phyloP scores from a whole-genome alignment of 2,329 filamentous ascomycete species.

The Thielaviopsis punctulata region DNA sequence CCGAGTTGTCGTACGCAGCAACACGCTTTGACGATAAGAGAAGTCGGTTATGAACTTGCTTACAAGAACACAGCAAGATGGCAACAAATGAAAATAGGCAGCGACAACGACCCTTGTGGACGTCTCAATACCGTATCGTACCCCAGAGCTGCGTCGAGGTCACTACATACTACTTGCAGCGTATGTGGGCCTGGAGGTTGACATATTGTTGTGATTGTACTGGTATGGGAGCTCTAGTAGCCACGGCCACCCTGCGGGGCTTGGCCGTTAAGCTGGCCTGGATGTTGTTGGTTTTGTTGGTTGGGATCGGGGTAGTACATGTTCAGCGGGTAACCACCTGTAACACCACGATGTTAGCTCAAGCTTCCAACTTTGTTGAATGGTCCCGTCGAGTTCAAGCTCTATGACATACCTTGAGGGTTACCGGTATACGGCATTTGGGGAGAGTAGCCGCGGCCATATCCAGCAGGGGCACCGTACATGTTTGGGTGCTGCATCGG shows the following conservation, averaged over 20 bases:
- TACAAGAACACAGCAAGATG: not conserved
- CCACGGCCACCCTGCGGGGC: conserved; percentile 20
- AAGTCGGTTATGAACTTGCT: not conserved
- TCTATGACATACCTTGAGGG: conserved; percentile 25
- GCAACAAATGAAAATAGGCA: not conserved
- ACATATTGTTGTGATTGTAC: not conserved
- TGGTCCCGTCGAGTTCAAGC: not conserved
- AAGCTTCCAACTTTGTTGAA: not conserved
- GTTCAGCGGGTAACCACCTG: conserved; percentile 5
- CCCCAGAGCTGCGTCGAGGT: not conserved
- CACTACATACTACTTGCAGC: not conserved
- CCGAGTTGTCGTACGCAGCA: not conserved
- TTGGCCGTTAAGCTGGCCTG: conserved; percentile 20
- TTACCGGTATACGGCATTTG: conserved; percentile 21
- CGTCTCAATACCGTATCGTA: not conserved
- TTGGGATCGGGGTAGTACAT: conserved; percentile 27
- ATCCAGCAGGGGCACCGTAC: conserved; percentile 20
- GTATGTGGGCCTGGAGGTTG: not conserved
- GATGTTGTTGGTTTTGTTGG: conserved; percentile 23
- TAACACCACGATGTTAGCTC: not conserved
- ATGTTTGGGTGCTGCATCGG: conserved; percentile 19
- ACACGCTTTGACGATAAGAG: not conserved
- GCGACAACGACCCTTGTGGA: not conserved
- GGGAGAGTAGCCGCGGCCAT: conserved; percentile 24
- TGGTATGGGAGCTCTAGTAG: conserved; percentile 21